These are phyloP conservation scores for Cyclanthera cordifolia DNA, from an alignment of 306 rosid species.

Conservation along the genomic window DNA sequence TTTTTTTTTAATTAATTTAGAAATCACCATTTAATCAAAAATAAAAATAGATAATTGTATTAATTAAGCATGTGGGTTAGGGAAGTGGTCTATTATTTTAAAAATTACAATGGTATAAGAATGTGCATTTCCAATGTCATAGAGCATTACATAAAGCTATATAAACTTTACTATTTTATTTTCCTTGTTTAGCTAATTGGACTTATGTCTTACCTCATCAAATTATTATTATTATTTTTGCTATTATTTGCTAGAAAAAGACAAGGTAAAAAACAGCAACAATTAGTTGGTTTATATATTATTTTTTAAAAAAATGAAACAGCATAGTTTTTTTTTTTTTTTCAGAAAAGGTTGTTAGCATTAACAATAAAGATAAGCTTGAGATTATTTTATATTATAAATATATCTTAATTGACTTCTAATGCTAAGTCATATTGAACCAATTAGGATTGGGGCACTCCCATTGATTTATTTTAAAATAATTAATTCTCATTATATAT, in stretches of 20 bases:
- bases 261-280: slow-evolving; percentile 8
- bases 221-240: not conserved
- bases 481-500: too few relatives aligned
- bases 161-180: not conserved
- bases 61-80: slow-evolving; percentile 9
- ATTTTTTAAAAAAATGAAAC: not conserved
- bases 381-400: not conserved
- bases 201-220: not conserved
- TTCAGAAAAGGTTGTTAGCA: not conserved
- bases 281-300: slow-evolving; percentile 3
- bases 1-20: too few relatives aligned
- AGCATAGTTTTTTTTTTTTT: too few relatives aligned
- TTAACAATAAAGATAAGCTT: slow-evolving; percentile 11
- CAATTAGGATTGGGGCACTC: slow-evolving; percentile 11
- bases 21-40: not conserved
- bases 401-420: slow-evolving; percentile 11
- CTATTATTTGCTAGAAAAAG: not conserved
- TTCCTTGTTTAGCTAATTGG: slow-evolving; percentile 1
- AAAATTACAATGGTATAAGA: not conserved
- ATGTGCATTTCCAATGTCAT: slow-evolving; percentile 12
- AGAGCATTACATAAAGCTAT: slow-evolving; percentile 7
- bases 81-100: not conserved
- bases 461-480: too few relatives aligned
- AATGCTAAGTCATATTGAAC: not conserved
- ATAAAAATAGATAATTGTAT: not conserved